Evolutionary conservation across 106 monocot genomes (phyloP).

Genomic region (Allium sativum): DNA sequence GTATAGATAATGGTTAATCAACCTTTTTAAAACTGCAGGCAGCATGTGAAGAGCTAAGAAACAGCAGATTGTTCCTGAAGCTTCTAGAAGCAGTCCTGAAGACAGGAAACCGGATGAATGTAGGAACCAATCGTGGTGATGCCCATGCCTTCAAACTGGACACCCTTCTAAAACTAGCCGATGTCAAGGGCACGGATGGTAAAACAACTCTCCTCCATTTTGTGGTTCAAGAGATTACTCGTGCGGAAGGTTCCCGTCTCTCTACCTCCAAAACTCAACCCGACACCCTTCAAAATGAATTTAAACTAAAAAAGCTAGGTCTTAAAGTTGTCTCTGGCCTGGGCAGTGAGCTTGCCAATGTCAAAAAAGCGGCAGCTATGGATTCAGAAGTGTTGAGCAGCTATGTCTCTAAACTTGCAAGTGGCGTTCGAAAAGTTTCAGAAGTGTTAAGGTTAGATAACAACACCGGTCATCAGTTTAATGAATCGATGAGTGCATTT

Average conservation of each 20-base stretch:
- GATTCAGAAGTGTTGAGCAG: constrained; percentile 74
- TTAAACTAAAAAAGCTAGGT: constrained; percentile 38
- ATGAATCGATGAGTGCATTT: constrained; percentile 43
- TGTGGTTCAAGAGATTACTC: constrained; percentile 77
- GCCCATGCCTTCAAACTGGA: constrained; percentile 92
- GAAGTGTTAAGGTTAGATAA: constrained; percentile 4
- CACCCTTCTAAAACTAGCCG: constrained; percentile 82
- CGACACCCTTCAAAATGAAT: constrained; percentile 29
- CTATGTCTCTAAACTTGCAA: constrained; percentile 61
- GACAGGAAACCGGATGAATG: constrained; percentile 94
- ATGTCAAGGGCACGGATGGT: constrained; percentile 83
- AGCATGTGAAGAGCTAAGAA: constrained; percentile 87
- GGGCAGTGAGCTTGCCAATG: constrained; percentile 54
- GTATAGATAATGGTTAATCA: neutral
- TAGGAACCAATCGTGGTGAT: constrained; percentile 89
- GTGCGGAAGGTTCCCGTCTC: constrained; percentile 64
- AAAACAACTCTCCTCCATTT: constrained; percentile 91
- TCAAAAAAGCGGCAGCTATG: constrained; percentile 86
- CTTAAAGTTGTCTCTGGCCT: constrained; percentile 58
- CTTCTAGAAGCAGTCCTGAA: constrained; percentile 88
- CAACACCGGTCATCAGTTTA: constrained; percentile 14
- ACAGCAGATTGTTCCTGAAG: constrained; percentile 74
- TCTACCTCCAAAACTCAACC: constrained; percentile 22
- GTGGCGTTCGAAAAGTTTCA: constrained; percentile 41
- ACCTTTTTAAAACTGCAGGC: constrained; percentile 23